Evolutionary conservation across 139 green algal genomes (phyloP).

Genomic region (Chlamydomonas schloesseri): DNA sequence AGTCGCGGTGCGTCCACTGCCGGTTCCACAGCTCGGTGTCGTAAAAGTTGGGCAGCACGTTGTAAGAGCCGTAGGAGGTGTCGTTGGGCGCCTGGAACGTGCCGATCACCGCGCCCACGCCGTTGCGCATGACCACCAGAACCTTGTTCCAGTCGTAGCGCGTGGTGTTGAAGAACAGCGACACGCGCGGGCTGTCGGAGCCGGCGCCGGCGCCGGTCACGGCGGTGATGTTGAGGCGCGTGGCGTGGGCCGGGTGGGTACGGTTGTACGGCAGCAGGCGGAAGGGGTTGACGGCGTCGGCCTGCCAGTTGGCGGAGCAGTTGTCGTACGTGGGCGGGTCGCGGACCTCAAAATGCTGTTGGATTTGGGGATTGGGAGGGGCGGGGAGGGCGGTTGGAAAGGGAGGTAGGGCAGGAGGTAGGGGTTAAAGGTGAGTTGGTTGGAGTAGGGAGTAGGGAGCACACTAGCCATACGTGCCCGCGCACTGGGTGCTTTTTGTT

Average conservation of each 20-base stretch:
- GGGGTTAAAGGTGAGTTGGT: no score
- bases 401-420: no score
- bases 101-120: not conserved
- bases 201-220: no score
- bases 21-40: constrained; percentile 8
- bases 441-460: no score
- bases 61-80: not conserved
- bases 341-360: not conserved
- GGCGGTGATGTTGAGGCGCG: not conserved
- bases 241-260: not conserved
- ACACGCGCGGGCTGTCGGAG: not conserved
- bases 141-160: not conserved
- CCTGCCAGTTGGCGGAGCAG: not conserved
- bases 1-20: not conserved
- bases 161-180: not conserved
- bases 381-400: no score
- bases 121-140: not conserved
- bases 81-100: not conserved
- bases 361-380: no score
- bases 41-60: not conserved
- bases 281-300: not conserved
- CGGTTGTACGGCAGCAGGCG: not conserved
- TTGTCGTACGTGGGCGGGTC: not conserved
- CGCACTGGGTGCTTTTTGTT: no score
- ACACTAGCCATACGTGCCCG: no score